phyloP scores from a whole-genome alignment of 108 stramenopile genomes.

The Mediolabrus comicus region DNA sequence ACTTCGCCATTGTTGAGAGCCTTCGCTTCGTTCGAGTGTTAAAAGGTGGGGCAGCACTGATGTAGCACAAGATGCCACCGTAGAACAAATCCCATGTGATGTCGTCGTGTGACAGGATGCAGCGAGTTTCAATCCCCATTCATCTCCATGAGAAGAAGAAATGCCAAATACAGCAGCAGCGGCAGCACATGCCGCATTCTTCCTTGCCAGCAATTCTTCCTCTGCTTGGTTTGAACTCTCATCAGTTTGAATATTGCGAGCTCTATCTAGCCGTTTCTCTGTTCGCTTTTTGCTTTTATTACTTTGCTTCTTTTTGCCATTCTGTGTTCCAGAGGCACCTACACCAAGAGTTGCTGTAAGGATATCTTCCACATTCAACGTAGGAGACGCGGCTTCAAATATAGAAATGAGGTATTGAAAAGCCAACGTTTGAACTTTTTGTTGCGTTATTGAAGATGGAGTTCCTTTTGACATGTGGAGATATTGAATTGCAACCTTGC shows the following conservation, averaged over 20 bases:
- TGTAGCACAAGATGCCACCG: slow-evolving; percentile 51
- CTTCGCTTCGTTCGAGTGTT: slow-evolving; percentile 34
- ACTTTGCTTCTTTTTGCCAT: slow-evolving; percentile 53
- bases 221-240: slow-evolving; percentile 35
- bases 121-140: slow-evolving; percentile 29
- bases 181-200: slow-evolving; percentile 57
- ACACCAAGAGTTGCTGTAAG: slow-evolving; percentile 56
- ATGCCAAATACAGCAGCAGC: slow-evolving; percentile 45
- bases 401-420: slow-evolving; percentile 65
- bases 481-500: slow-evolving; percentile 17
- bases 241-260: slow-evolving; percentile 31
- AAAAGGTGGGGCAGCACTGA: slow-evolving; percentile 69
- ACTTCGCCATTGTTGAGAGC: slow-evolving; percentile 18
- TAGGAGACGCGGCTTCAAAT: slow-evolving; percentile 66
- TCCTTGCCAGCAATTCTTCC: slow-evolving; percentile 59
- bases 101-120: slow-evolving; percentile 14
- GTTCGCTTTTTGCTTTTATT: slow-evolving; percentile 71
- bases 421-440: slow-evolving; percentile 36
- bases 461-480: slow-evolving; percentile 21
- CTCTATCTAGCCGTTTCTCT: slow-evolving; percentile 50
- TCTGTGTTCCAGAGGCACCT: not conserved
- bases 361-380: slow-evolving; percentile 63
- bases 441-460: not conserved
- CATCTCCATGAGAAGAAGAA: slow-evolving; percentile 18
- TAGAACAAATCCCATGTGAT: slow-evolving; percentile 46